Base-by-base conservation (phyloP, 2,329 filamentous ascomycete species). In the Aspergillus sp. region DNA sequence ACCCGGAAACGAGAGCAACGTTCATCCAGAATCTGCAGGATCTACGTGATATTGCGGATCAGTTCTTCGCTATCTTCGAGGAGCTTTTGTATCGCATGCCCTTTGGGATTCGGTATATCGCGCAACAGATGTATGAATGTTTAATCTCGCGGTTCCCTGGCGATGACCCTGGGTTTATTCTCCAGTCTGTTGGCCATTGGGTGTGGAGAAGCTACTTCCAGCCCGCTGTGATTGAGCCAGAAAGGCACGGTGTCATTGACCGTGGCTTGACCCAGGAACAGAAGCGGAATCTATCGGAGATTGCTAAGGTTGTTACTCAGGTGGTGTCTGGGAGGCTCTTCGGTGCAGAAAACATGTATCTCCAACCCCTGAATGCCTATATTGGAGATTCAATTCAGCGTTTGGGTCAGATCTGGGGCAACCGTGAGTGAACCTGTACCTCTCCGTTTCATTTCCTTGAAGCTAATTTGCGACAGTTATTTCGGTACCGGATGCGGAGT, bases 11-110 rank as follows among this genome's bases (percentile, higher is more conserved):
- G 1, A 77, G 89, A 48, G 79, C 82, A 39, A 79, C 88, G 15
- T 98, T 98, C 57, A 93, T 98, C 36, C 82, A 91, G 51, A 86
- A 98, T 53, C 71, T 98, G 27, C 83, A 93, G 48, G 89, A 96
- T 53, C 75, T 98, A 33, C 76, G 91, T 32, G 91, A 96, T 57
- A 91, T 98, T 44, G 86, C 84, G 32, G 86, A 96, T 53, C 86
- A 93, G 45, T 89, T 93, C 59, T 81, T 96, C 52, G 58, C 78
- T 20, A 75, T 79, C 3, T 63, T 95, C 8, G 88, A 96, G 53
- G 86, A 94, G 37, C 72, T 82, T 7, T 60, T 95, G 11, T 81
- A 84, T 44, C 81, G 80, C 46, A 89, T 98, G 78, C 91, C 91
- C 0, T 98, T 91, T 50, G 89, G 89, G 4, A 74, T 95, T 29